phyloP scores from a whole-genome alignment of 805 yeast genomes.

The Blastobotrys robertii region DNA sequence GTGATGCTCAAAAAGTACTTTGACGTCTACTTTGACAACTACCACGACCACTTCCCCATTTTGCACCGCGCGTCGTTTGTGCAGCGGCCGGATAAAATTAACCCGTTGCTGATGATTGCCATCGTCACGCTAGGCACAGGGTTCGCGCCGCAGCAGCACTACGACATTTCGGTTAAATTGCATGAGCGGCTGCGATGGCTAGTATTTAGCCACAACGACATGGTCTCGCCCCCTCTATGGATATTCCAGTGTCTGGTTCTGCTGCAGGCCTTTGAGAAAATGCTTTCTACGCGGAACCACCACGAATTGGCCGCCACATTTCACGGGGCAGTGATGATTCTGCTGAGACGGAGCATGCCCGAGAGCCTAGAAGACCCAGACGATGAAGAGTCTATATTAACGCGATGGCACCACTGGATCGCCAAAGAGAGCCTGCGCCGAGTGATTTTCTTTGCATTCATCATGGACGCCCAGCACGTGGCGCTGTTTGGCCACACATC shows the following conservation, averaged over 20 bases:
- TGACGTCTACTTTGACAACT: slow-evolving; percentile 18
- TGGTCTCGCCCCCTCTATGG: slow-evolving; percentile 22
- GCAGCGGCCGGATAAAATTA: slow-evolving; percentile 16
- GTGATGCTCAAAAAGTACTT: slow-evolving; percentile 14
- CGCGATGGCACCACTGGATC: slow-evolving; percentile 21
- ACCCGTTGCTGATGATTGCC: slow-evolving; percentile 19
- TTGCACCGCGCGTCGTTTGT: slow-evolving; percentile 18
- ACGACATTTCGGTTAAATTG: slow-evolving; percentile 16
- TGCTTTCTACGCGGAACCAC: slow-evolving; percentile 21
- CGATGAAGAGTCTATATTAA: slow-evolving; percentile 5
- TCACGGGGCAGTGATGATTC: slow-evolving; percentile 22
- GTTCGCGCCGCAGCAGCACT: slow-evolving; percentile 17
- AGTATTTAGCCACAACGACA: slow-evolving; percentile 19
- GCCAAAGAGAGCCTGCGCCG: slow-evolving; percentile 20
- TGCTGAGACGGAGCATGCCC: slow-evolving; percentile 14
- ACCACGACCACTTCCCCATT: slow-evolving; percentile 24
- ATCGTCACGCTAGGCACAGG: slow-evolving; percentile 21
- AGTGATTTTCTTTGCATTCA: slow-evolving; percentile 18
- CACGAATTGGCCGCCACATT: slow-evolving; percentile 23
- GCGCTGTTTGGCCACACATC: slow-evolving; percentile 20
- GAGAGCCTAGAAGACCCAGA: not conserved
- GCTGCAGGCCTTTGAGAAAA: slow-evolving; percentile 22
- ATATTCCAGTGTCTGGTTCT: slow-evolving; percentile 20
- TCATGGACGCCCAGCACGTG: slow-evolving; percentile 26
- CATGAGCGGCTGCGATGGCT: slow-evolving; percentile 21